These are phyloP conservation scores for Mycena galopus DNA, from an alignment of 768 basidiomycete genomes.

Conservation along the genomic window DNA sequence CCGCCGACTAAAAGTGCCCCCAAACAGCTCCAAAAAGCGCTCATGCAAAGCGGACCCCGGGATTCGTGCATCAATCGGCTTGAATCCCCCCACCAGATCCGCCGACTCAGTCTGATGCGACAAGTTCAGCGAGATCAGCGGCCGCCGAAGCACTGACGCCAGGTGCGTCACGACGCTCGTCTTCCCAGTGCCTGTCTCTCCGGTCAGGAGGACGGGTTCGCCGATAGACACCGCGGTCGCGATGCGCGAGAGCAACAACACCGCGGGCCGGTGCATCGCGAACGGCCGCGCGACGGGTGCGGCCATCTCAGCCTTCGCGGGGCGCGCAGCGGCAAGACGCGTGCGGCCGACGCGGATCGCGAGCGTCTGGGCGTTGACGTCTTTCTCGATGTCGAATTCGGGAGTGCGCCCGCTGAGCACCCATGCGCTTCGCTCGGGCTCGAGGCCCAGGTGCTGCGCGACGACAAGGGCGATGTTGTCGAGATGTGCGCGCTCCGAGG, in stretches of 20 bases:
- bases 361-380: conserved; percentile 70
- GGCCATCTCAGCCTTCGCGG: conserved; percentile 51
- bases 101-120: conserved; percentile 97
- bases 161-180: conserved; percentile 93
- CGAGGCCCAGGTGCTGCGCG: conserved; percentile 74
- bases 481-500: conserved; percentile 62
- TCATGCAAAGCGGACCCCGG: conserved; percentile 79
- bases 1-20: conserved; percentile 87
- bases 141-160: conserved; percentile 79
- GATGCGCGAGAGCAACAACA: conserved; percentile 84
- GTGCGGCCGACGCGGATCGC: conserved; percentile 75
- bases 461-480: conserved; percentile 66
- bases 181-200: conserved; percentile 99
- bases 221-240: conserved; percentile 75
- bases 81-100: conserved; percentile 95
- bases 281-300: conserved; percentile 70
- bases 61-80: conserved; percentile 91
- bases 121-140: conserved; percentile 90
- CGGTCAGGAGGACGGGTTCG: conserved; percentile 93
- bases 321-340: conserved; percentile 65
- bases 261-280: conserved; percentile 89
- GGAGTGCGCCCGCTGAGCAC: conserved; percentile 76
- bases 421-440: conserved; percentile 79
- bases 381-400: conserved; percentile 75
- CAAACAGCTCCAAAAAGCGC: conserved; percentile 85